Conservation (phyloP, 2,329 filamentous ascomycete genomes). For the Cyanodermella asteris region DNA sequence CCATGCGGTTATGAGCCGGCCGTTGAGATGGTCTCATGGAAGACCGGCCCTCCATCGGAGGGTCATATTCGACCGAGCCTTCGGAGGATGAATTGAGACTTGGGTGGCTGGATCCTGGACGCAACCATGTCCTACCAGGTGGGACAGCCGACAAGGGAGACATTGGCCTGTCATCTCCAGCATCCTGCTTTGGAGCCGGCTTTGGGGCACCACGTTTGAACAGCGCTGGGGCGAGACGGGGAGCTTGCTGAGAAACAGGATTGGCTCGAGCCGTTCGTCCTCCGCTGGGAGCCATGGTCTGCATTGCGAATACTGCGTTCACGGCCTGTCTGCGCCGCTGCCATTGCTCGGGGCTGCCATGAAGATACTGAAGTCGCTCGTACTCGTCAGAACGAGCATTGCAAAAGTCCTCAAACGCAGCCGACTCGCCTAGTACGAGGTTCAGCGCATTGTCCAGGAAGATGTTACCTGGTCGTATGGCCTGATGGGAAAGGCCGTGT, state of each 20-base stretch:
- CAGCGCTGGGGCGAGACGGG: constrained; percentile 8
- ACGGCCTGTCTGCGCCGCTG: constrained; percentile 15
- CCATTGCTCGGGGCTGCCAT: constrained; percentile 35
- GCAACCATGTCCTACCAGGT: neutral
- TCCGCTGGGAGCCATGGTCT: constrained; percentile 17
- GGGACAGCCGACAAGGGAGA: constrained; percentile 1
- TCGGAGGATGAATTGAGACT: neutral
- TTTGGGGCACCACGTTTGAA: constrained; percentile 10
- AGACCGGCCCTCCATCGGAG: no score
- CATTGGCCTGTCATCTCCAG: constrained; percentile 1
- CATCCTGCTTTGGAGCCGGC: constrained; percentile 2
- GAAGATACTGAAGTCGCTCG: constrained; percentile 27
- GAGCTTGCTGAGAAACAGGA: no score
- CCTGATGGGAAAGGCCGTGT: constrained; percentile 30
- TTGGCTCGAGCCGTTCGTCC: constrained; percentile 17
- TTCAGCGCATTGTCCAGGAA: constrained; percentile 32
- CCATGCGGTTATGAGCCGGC: neutral
- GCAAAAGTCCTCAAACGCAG: constrained; percentile 31
- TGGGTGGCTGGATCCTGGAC: neutral
- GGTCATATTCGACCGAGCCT: no score
- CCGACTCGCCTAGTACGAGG: constrained; percentile 36
- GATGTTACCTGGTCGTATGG: constrained; percentile 38
- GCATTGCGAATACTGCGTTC: constrained; percentile 14
- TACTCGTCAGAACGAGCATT: constrained; percentile 17
- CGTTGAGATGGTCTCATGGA: no score